Evolutionary conservation across 1,139 yeast species (phyloP).

Genomic region (Meyerozyma carpophila): DNA sequence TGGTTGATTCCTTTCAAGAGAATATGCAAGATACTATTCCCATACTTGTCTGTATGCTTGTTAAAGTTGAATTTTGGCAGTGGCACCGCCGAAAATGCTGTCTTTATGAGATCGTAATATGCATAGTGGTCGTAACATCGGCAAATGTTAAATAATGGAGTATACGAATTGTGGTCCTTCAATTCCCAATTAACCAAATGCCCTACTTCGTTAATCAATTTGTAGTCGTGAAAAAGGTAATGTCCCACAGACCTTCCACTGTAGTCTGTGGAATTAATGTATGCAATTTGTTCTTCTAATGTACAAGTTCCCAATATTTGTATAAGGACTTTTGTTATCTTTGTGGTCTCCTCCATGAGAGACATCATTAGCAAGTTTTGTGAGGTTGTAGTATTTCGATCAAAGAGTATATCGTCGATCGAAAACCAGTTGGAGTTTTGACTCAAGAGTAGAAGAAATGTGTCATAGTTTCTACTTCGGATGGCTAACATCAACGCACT

Average conservation of each 20-base stretch:
- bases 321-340: conserved; percentile 44
- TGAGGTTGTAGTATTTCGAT: conserved; percentile 44
- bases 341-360: conserved; percentile 48
- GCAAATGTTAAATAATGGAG: conserved; percentile 74
- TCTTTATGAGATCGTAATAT: conserved; percentile 46
- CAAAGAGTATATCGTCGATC: conserved; percentile 63
- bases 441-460: conserved; percentile 44
- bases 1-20: conserved; percentile 42
- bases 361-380: conserved; percentile 60
- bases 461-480: conserved; percentile 32
- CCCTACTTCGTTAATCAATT: conserved; percentile 53
- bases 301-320: conserved; percentile 41
- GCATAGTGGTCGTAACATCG: conserved; percentile 76
- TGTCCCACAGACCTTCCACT: conserved; percentile 66
- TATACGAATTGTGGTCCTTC: conserved; percentile 65
- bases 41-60: conserved; percentile 67
- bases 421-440: conserved; percentile 45
- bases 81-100: conserved; percentile 42
- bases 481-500: conserved; percentile 58
- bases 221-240: conserved; percentile 57
- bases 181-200: conserved; percentile 60
- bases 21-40: conserved; percentile 75
- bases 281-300: conserved; percentile 39
- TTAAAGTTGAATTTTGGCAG: conserved; percentile 34
- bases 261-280: conserved; percentile 47